Evolutionary conservation across 106 monocot species (phyloP), one percentile per base, ranked within the genome.

Genomic region (Allium cepa): DNA sequence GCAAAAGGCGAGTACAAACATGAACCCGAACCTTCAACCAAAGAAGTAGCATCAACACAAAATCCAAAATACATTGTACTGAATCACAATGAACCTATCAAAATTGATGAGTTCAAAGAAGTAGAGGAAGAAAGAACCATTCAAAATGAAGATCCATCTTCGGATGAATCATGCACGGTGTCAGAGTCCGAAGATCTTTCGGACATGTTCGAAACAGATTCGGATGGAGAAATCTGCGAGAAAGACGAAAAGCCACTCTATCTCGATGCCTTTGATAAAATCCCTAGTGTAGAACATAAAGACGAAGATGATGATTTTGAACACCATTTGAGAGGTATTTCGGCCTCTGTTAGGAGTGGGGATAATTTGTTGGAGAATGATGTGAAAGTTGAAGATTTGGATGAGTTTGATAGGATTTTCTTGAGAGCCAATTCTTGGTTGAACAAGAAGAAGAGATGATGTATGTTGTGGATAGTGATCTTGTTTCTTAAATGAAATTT

Each of bases 141-240:
- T 26, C 61, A 62, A 46, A 75, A 73, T 53, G 67, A 66, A 6
- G 71, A 70, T 62, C 74, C 76, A 53, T 78, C 80, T 2, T 66
- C 53, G 11, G 63, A 62, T 55, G 79, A 80, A 11, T 68, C 79
- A 17, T 57, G 27, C 26, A 49, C 56, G 11, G 27, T 76, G 50
- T 93, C 93, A 17, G 87, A 99, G 36, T 81, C 90, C 14, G 93
- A 99, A 76, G 78, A 77, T 72, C 78, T 99, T 22, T 99, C 99
- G 1, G 99, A 99, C 67, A 83, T 99, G 10, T 99, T 93, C 55
- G 93, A 90, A 67, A 87, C 90, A 17, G 97, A 89, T 67, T 87
- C 84, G 53, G 61, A 61, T 26, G 78, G 11, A 49, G 84, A 84
- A 50, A 52, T 4, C 7, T 46, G 77, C 53, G 88, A 72, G 13